These are phyloP conservation scores for Boletus speciosus DNA, from an alignment of 768 basidiomycete species.

Conservation along the genomic window DNA sequence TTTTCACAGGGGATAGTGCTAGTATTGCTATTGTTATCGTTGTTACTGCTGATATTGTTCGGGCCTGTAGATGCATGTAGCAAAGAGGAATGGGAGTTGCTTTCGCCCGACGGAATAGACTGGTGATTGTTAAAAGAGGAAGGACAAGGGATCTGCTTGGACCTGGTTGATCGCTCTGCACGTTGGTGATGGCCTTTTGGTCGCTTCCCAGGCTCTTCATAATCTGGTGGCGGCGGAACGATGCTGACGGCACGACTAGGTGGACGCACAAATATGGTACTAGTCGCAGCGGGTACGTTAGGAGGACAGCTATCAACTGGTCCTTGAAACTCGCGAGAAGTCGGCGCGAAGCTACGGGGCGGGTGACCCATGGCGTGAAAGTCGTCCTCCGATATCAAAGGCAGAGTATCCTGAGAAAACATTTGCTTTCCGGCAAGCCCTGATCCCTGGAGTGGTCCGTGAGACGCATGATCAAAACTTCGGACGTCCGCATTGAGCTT, in stretches of 20 bases:
- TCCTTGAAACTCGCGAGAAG: constrained; percentile 1
- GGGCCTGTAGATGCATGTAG: constrained; percentile 19
- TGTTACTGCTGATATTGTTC: constrained; percentile 23
- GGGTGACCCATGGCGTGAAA: constrained; percentile 29
- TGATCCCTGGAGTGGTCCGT: neutral
- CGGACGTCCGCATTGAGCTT: constrained; percentile 6
- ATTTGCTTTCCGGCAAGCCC: constrained; percentile 3
- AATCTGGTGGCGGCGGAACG: constrained; percentile 25
- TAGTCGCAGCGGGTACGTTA: neutral
- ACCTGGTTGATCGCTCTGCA: constrained; percentile 1
- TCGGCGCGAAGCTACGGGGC: constrained; percentile 2
- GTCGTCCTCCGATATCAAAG: constrained; percentile 36
- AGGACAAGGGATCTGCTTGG: constrained; percentile 1
- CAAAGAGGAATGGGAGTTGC: constrained; percentile 8
- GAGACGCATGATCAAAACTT: constrained; percentile 3
- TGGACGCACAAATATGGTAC: constrained; percentile 17
- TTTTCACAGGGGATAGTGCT: constrained; percentile 18
- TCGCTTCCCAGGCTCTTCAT: constrained; percentile 16
- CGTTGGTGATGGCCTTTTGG: constrained; percentile 10
- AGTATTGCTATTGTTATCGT: constrained; percentile 21
- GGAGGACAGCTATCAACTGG: neutral
- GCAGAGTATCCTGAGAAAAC: constrained; percentile 19
- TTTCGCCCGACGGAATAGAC: constrained; percentile 1
- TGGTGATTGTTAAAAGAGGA: constrained; percentile 6
- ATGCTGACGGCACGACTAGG: constrained; percentile 31